A percentile compares a stretch with the other conserved stretches of the same genome.
These are phyloP conservation scores for Amanita pseudoporphyria DNA, from an alignment of 768 basidiomycete genomes.

Conservation along the genomic window DNA sequence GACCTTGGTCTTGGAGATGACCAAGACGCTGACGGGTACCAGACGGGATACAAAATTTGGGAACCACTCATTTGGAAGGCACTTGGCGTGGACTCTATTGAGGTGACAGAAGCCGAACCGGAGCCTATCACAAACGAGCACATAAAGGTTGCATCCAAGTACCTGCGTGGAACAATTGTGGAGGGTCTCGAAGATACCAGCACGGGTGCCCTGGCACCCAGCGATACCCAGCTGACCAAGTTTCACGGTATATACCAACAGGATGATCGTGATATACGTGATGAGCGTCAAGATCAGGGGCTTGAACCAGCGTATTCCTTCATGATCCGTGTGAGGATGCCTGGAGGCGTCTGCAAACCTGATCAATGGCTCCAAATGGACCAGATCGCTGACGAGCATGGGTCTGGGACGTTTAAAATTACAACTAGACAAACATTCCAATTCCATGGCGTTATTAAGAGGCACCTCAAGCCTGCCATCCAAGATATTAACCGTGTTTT, in stretches of 20 bases:
- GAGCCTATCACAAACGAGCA: conserved; percentile 99
- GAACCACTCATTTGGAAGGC: conserved; percentile 91
- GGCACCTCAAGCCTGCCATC: conserved; percentile 91
- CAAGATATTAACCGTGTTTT: conserved; percentile 89
- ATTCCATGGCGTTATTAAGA: conserved; percentile 98
- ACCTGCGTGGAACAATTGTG: conserved; percentile 88
- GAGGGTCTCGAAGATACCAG: conserved; percentile 59
- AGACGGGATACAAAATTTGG: conserved; percentile 97
- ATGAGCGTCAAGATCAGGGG: conserved; percentile 87
- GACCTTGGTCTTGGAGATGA: conserved; percentile 87
- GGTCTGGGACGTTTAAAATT: conserved; percentile 90
- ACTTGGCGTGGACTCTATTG: conserved; percentile 81
- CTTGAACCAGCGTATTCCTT: conserved; percentile 94
- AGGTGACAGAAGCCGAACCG: conserved; percentile 87
- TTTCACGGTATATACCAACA: conserved; percentile 97
- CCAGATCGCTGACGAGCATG: conserved; percentile 93
- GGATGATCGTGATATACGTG: conserved; percentile 97
- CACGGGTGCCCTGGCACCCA: conserved; percentile 78
- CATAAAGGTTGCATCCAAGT: conserved; percentile 94
- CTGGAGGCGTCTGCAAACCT: conserved; percentile 89
- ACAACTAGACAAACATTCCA: conserved; percentile 99
- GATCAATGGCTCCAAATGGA: conserved; percentile 95
- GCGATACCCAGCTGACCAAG: conserved; percentile 93
- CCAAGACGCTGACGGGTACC: conserved; percentile 92
- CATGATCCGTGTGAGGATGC: conserved; percentile 97